phyloP scores from a whole-genome alignment of 306 rosid species.

The Rubus idaeus region DNA sequence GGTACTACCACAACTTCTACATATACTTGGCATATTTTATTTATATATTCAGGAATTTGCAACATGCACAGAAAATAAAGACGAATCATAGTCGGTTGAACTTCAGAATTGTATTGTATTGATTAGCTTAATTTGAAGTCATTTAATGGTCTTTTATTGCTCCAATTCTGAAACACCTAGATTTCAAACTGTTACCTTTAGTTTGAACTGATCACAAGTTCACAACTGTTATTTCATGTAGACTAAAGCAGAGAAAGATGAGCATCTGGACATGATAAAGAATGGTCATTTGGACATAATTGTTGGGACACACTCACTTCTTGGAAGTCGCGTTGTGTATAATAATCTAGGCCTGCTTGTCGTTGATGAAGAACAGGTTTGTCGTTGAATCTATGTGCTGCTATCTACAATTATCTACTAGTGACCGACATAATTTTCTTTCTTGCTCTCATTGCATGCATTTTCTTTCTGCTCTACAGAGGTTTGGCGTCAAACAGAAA shows the following conservation, averaged over 20 bases:
- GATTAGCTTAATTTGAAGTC: constrained; percentile 6
- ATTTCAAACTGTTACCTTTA: constrained; percentile 17
- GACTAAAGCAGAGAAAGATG: constrained; percentile 85
- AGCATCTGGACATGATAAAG: constrained; percentile 65
- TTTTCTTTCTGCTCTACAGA: constrained; percentile 46
- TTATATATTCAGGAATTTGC: not conserved
- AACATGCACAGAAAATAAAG: not conserved
- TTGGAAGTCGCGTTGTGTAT: constrained; percentile 87
- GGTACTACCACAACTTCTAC: constrained; percentile 42
- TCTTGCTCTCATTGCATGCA: constrained; percentile 15
- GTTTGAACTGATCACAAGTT: constrained; percentile 40
- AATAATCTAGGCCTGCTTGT: constrained; percentile 90
- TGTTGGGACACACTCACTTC: constrained; percentile 95
- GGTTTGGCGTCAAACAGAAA: constrained; percentile 98
- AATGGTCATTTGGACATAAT: constrained; percentile 72
- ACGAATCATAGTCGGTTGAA: not conserved
- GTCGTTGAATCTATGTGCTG: constrained; percentile 16
- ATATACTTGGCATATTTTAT: not conserved
- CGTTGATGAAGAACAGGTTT: constrained; percentile 97
- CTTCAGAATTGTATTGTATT: not conserved
- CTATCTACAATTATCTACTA: constrained; percentile 26
- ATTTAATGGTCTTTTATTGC: not conserved
- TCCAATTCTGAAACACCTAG: not conserved
- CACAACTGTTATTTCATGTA: constrained; percentile 46
- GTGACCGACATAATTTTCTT: constrained; percentile 15